These are phyloP conservation scores for Amphicarpaea edgeworthii DNA, from an alignment of 306 rosid species.

Conservation along the genomic window DNA sequence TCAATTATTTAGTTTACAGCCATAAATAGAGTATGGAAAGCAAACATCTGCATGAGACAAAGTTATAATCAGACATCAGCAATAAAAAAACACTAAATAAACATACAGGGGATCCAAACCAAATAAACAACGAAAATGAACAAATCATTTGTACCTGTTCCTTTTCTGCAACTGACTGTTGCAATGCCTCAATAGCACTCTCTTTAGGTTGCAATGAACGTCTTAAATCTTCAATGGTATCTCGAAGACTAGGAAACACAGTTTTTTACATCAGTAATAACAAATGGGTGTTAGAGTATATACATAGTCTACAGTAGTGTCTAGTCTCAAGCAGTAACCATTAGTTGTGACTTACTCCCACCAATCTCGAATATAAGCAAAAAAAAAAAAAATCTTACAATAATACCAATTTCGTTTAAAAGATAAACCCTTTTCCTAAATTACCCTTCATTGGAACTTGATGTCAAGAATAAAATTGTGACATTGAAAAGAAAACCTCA, in stretches of 20 bases:
- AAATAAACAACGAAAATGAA: constrained; percentile 40
- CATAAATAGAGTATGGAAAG: constrained; percentile 21
- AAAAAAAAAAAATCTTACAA: too few relatives aligned
- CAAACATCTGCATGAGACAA: constrained; percentile 43
- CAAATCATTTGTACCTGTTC: constrained; percentile 72
- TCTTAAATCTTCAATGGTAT: constrained; percentile 88
- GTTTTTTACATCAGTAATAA: constrained; percentile 37
- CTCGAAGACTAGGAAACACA: constrained; percentile 75
- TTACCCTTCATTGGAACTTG: too few relatives aligned
- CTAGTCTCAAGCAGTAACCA: neutral
- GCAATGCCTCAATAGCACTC: constrained; percentile 82
- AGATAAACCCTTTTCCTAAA: too few relatives aligned
- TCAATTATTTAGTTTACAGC: constrained; percentile 26
- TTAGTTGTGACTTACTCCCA: neutral
- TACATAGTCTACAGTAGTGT: neutral
- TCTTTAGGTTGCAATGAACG: constrained; percentile 89
- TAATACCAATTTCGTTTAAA: too few relatives aligned
- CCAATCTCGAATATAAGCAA: too few relatives aligned
- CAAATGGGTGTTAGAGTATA: constrained; percentile 7
- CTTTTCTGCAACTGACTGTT: constrained; percentile 81
- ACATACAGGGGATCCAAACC: constrained; percentile 24
- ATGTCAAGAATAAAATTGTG: too few relatives aligned
- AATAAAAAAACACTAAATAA: constrained; percentile 27
- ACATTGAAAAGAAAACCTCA: too few relatives aligned
- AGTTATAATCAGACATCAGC: constrained; percentile 15